Percentiles rank a stretch among this genome's conserved stretches.
These are phyloP conservation scores for Dryas alaskensis DNA, from an alignment of 306 rosid genomes.

Conservation along the genomic window DNA sequence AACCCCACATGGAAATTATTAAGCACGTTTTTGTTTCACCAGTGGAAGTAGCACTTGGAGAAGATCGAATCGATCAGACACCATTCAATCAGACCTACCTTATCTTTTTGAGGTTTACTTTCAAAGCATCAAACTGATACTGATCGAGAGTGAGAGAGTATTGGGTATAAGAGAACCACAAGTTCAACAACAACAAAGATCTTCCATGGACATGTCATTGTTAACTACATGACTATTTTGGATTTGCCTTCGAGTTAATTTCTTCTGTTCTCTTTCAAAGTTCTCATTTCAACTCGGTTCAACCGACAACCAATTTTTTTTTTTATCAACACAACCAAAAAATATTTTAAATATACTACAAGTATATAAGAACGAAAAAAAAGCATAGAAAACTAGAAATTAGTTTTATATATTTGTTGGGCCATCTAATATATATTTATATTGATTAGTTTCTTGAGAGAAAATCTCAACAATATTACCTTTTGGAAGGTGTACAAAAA, in stretches of 20 bases:
- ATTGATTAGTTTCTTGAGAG: too few species aligned
- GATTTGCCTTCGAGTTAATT: too few species aligned
- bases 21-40: constrained; percentile 13
- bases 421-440: too few species aligned
- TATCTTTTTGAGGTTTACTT: background rate
- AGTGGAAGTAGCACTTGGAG: background rate
- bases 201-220: too few species aligned
- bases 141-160: background rate
- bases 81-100: background rate
- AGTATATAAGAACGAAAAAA: too few species aligned
- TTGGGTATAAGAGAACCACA: too few species aligned
- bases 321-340: background rate
- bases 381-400: too few species aligned
- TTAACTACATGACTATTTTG: too few species aligned
- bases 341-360: background rate
- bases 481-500: too few species aligned
- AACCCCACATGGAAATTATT: constrained; percentile 1
- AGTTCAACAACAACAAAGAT: background rate
- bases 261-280: background rate
- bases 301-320: background rate
- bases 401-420: too few species aligned
- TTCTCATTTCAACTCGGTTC: background rate
- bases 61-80: background rate
- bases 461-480: too few species aligned
- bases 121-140: background rate